A percentile compares a stretch with the other conserved stretches of the same genome.
Evolutionary conservation across 2,329 filamentous ascomycete genomes (phyloP).

Genomic region (Ophiostoma ulmi): DNA sequence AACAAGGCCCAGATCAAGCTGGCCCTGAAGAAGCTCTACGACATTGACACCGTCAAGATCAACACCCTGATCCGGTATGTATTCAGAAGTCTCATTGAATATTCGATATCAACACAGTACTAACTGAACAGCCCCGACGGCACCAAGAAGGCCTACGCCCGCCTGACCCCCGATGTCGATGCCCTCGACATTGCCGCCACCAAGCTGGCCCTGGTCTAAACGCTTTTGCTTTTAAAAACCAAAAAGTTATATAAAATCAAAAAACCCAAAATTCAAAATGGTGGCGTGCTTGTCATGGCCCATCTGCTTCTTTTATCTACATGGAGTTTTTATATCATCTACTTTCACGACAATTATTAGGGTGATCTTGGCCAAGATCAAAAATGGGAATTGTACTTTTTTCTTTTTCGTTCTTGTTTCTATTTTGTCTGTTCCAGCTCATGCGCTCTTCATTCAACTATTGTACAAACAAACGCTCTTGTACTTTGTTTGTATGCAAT

Average conservation of each 20-base stretch:
- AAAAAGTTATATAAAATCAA: slow-evolving; percentile 11
- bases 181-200: slow-evolving; percentile 98
- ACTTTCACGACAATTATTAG: slow-evolving; percentile 7
- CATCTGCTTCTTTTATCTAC: slow-evolving; percentile 12
- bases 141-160: slow-evolving; percentile 97
- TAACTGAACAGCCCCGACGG: slow-evolving; percentile 70
- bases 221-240: slow-evolving; percentile 19
- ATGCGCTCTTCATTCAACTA: background rate
- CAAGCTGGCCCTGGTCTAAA: slow-evolving; percentile 96
- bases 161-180: slow-evolving; percentile 93
- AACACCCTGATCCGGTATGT: slow-evolving; percentile 95
- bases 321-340: slow-evolving; percentile 7
- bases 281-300: background rate
- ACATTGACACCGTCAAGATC: slow-evolving; percentile 97
- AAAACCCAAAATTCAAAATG: slow-evolving; percentile 18
- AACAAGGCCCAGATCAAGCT: slow-evolving; percentile 99
- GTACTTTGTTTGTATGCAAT: background rate
- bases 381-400: slow-evolving; percentile 17
- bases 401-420: slow-evolving; percentile 5
- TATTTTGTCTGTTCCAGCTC: background rate
- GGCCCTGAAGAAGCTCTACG: slow-evolving; percentile 98
- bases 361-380: slow-evolving; percentile 18
- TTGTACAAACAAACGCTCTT: background rate
- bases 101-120: background rate
- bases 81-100: background rate